A percentile compares a stretch with the other conserved stretches of the same genome.
These are phyloP conservation scores for Calonectria pteridis DNA, from an alignment of 2,329 filamentous ascomycete genomes.

Conservation along the genomic window DNA sequence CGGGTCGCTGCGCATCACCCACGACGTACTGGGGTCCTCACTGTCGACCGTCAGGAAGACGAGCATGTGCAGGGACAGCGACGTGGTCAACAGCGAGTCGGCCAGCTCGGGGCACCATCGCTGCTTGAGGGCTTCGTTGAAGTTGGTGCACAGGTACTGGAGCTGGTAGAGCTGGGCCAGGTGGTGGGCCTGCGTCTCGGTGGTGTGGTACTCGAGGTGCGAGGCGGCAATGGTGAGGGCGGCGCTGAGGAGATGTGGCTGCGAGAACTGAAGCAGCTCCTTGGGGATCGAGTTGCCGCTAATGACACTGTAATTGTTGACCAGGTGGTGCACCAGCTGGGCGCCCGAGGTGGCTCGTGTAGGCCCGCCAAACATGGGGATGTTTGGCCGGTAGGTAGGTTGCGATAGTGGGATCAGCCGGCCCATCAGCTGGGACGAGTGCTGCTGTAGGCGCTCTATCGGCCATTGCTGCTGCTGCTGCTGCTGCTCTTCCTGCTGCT, in stretches of 20 bases:
- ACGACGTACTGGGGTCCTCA: neutral
- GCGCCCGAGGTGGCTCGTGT: slow-evolving; percentile 2
- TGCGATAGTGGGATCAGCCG: slow-evolving; percentile 5
- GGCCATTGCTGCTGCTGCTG: neutral
- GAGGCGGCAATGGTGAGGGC: slow-evolving; percentile 10
- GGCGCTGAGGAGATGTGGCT: neutral
- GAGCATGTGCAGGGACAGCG: slow-evolving; percentile 15
- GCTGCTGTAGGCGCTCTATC: neutral
- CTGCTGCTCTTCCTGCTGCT: neutral
- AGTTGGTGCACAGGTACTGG: neutral
- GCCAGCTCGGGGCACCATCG: neutral
- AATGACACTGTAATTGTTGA: slow-evolving; percentile 8
- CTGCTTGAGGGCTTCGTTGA: neutral
- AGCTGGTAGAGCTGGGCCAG: slow-evolving; percentile 15
- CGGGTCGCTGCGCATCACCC: slow-evolving; percentile 9
- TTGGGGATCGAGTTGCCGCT: neutral
- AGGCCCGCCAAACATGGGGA: neutral
- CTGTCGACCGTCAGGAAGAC: slow-evolving; percentile 12
- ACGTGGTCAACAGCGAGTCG: slow-evolving; percentile 15
- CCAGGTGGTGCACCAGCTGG: neutral
- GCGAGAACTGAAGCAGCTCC: neutral
- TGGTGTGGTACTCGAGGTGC: slow-evolving; percentile 9
- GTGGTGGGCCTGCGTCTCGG: neutral
- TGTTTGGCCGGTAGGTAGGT: neutral
- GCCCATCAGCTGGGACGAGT: too few species aligned